These are phyloP conservation scores for Sporothrix humicola DNA, from an alignment of 2,329 filamentous ascomycete species.

Conservation along the genomic window DNA sequence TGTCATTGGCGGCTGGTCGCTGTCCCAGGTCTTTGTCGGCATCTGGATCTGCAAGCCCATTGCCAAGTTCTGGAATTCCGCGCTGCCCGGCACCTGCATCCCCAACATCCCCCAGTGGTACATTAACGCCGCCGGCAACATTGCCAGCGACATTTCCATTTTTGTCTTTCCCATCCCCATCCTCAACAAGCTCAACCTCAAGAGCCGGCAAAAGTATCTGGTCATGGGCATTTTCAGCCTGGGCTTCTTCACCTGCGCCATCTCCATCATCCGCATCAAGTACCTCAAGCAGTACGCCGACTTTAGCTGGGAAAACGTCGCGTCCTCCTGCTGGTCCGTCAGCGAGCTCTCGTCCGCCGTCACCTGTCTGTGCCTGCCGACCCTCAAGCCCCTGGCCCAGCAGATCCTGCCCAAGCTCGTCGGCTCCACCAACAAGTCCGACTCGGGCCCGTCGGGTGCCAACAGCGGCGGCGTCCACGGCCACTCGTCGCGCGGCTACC, in stretches of 20 bases:
- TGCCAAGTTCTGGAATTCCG: slow-evolving; percentile 47
- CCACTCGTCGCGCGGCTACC: slow-evolving; percentile 13
- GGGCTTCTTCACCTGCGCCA: slow-evolving; percentile 50
- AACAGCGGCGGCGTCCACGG: not conserved
- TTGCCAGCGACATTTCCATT: slow-evolving; percentile 47
- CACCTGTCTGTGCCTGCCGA: slow-evolving; percentile 48
- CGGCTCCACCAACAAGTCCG: not conserved
- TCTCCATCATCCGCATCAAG: slow-evolving; percentile 49
- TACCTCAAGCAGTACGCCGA: slow-evolving; percentile 46
- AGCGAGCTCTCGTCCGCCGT: slow-evolving; percentile 47
- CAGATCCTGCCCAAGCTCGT: not conserved
- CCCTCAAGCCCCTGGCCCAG: slow-evolving; percentile 43
- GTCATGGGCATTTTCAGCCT: slow-evolving; percentile 48
- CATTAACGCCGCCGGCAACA: slow-evolving; percentile 48
- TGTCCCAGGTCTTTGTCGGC: slow-evolving; percentile 26
- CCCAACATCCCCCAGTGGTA: slow-evolving; percentile 47
- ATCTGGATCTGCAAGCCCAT: slow-evolving; percentile 48
- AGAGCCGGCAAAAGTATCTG: slow-evolving; percentile 41
- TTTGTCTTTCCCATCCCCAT: slow-evolving; percentile 48
- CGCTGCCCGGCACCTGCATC: slow-evolving; percentile 42
- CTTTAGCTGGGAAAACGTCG: slow-evolving; percentile 48
- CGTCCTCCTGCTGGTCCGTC: slow-evolving; percentile 47
- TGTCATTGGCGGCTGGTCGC: slow-evolving; percentile 15
- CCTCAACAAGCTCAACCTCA: slow-evolving; percentile 38
- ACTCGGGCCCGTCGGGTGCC: not conserved